Conservation (phyloP, 108 stramenopile species). For the Nitzschia sp. region DNA sequence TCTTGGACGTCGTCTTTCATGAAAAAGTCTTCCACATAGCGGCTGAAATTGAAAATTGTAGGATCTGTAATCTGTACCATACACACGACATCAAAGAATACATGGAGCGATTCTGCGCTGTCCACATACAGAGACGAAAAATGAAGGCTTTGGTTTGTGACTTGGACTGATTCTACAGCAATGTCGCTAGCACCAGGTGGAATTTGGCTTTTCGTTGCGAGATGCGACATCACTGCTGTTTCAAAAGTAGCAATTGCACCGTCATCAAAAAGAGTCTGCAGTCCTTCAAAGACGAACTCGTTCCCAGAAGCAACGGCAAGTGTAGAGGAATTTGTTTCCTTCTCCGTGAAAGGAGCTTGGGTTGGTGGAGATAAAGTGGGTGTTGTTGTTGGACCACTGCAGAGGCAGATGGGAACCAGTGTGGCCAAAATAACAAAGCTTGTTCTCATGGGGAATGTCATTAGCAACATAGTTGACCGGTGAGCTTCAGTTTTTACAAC, state of each 20-base stretch:
- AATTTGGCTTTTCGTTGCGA: neutral
- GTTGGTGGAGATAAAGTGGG: too few relatives aligned
- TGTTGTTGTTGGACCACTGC: too few relatives aligned
- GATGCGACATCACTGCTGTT: neutral
- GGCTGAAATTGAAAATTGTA: neutral
- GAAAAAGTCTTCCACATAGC: neutral
- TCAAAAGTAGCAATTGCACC: slow-evolving; percentile 5
- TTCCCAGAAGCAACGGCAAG: slow-evolving; percentile 5
- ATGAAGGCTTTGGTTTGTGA: slow-evolving; percentile 5
- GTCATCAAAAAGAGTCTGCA: neutral
- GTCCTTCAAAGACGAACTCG: slow-evolving; percentile 8
- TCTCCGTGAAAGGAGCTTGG: too few relatives aligned
- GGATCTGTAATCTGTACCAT: slow-evolving; percentile 4
- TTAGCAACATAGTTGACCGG: too few relatives aligned
- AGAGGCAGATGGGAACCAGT: too few relatives aligned
- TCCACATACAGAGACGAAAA: neutral
- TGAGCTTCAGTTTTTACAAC: too few relatives aligned
- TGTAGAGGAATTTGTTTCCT: too few relatives aligned
- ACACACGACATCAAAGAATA: slow-evolving; percentile 3
- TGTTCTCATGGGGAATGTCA: too few relatives aligned
- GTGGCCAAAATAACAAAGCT: too few relatives aligned
- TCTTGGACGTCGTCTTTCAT: neutral
- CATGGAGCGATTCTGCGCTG: neutral
- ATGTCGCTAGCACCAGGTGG: neutral
- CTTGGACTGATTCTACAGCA: neutral